phyloP scores from a whole-genome alignment of 2,329 filamentous ascomycete genomes.

The Aulographum hederae region DNA sequence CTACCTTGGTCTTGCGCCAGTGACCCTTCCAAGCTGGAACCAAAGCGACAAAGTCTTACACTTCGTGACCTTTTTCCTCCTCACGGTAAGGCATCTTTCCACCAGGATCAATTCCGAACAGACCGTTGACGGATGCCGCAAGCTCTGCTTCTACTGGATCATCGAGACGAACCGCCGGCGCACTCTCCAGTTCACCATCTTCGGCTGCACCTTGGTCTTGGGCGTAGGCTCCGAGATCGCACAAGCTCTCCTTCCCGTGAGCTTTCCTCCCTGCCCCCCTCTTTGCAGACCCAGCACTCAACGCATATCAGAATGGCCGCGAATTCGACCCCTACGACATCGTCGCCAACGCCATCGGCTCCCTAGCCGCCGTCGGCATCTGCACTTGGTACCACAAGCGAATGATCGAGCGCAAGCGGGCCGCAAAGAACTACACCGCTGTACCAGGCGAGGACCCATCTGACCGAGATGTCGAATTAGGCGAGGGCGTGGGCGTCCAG shows the following conservation, averaged over 20 bases:
- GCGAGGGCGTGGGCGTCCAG: constrained; percentile 36
- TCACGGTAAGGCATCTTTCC: constrained; percentile 42
- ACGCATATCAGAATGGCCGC: constrained; percentile 22
- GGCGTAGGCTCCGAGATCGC: constrained; percentile 60
- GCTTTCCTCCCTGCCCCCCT: constrained; percentile 4
- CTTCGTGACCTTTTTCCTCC: constrained; percentile 70
- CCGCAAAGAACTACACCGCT: constrained; percentile 51
- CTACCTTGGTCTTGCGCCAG: constrained; percentile 57
- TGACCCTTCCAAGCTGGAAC: constrained; percentile 42
- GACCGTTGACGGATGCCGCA: constrained; percentile 1
- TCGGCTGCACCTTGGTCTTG: constrained; percentile 57
- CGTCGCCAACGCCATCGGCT: constrained; percentile 70
- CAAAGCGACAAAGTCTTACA: constrained; percentile 72
- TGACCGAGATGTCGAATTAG: constrained; percentile 52
- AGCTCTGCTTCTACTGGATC: constrained; percentile 79
- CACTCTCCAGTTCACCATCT: constrained; percentile 63
- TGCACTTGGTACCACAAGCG: constrained; percentile 89
- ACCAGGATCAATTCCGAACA: background rate
- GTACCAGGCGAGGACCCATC: constrained; percentile 42
- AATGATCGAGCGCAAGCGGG: constrained; percentile 76
- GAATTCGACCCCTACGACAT: constrained; percentile 68
- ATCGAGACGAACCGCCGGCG: constrained; percentile 78
- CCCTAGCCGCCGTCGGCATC: constrained; percentile 48
- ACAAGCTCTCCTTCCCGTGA: constrained; percentile 48
- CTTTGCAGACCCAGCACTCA: background rate